Evolutionary conservation across 176 grass and related monocot genomes (phyloP).

Genomic region (Hordeum marinum): DNA sequence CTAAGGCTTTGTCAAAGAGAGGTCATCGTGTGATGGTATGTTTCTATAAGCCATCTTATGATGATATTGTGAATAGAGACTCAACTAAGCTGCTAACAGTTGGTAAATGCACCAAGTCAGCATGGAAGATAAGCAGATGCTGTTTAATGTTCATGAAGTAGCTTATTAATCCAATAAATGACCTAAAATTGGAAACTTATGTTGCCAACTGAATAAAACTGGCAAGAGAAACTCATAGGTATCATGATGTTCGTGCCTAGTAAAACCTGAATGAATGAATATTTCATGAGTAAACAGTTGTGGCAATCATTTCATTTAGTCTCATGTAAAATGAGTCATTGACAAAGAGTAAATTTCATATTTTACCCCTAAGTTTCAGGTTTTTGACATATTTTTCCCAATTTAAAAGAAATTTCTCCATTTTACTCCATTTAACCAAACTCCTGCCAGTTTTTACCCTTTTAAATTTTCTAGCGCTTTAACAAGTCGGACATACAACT

Average conservation of each 20-base stretch:
- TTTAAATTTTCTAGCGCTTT: too few relatives aligned
- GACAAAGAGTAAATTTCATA: neutral
- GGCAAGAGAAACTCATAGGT: neutral
- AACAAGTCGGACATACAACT: too few relatives aligned
- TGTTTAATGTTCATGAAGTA: neutral
- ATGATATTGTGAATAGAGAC: conserved; percentile 27
- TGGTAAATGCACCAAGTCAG: conserved; percentile 10
- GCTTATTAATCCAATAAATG: neutral
- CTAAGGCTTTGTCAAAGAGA: conserved; percentile 85
- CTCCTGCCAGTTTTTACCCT: too few relatives aligned
- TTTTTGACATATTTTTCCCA: too few relatives aligned
- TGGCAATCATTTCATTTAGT: neutral
- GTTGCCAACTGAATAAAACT: neutral
- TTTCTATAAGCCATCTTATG: conserved; percentile 26
- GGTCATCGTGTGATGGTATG: conserved; percentile 96
- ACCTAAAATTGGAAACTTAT: conserved; percentile 9
- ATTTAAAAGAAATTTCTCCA: too few relatives aligned
- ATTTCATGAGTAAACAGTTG: neutral
- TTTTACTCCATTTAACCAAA: too few relatives aligned
- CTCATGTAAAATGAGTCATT: neutral
- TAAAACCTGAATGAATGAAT: neutral
- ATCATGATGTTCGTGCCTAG: neutral
- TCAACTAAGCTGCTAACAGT: conserved; percentile 25
- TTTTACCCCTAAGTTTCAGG: too few relatives aligned
- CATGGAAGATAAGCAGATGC: neutral